Conservation (phyloP, 2,329 filamentous ascomycete genomes). For the Dactylonectria estremocensis region DNA sequence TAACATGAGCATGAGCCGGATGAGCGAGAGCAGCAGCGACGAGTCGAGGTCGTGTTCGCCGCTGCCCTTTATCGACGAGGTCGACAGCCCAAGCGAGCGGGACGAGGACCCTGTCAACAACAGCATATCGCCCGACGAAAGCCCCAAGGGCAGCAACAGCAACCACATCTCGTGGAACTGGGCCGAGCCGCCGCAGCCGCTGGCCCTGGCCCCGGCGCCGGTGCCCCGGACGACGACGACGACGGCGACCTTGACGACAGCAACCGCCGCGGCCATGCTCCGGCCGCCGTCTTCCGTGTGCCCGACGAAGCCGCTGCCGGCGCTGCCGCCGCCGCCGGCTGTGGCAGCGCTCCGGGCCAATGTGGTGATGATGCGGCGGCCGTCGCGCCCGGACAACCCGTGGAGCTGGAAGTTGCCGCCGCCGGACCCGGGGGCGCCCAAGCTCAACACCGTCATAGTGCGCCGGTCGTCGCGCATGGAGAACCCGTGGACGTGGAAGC, state of each 20-base stretch:
- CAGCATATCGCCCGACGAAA: not conserved
- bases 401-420: constrained; percentile 28
- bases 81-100: constrained; percentile 6
- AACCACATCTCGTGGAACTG: constrained; percentile 31
- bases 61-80: constrained; percentile 24
- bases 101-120: not conserved
- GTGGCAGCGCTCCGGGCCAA: constrained; percentile 17
- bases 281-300: not conserved
- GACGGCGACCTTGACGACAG: constrained; percentile 12
- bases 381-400: constrained; percentile 27
- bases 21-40: constrained; percentile 26
- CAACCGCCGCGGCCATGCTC: not conserved
- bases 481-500: constrained; percentile 6
- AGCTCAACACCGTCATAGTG: constrained; percentile 30
- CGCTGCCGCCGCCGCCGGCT: not conserved
- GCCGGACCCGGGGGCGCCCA: constrained; percentile 22
- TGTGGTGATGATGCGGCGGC: constrained; percentile 23
- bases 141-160: not conserved
- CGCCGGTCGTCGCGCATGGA: constrained; percentile 21
- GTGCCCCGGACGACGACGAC: constrained; percentile 18
- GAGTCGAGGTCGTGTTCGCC: constrained; percentile 17
- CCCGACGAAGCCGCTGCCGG: not conserved
- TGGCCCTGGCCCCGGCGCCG: constrained; percentile 10
- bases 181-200: constrained; percentile 17
- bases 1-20: constrained; percentile 14